Base-by-base conservation (phyloP, 2,329 filamentous ascomycete genomes). In the Penicillium sp. region DNA sequence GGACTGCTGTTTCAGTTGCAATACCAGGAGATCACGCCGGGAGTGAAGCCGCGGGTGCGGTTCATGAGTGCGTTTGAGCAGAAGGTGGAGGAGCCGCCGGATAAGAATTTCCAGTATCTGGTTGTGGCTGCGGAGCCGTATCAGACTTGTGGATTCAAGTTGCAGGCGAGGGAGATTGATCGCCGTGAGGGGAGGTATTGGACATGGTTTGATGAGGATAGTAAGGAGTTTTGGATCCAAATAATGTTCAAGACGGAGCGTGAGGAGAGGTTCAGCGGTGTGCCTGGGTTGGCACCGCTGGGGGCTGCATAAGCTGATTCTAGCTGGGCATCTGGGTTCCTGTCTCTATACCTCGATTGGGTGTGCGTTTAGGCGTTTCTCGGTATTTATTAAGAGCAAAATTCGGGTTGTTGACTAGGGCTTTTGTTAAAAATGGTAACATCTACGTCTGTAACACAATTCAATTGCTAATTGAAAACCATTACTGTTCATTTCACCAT, bases 11-110 rank as follows among this genome's bases (percentile, higher is more conserved):
- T 98, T 79, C 94, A 98, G 81, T 84, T 99, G 69, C 92, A 97
- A 78, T 98, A 95, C 76, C 93, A 95, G 6, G 93, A 98, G 80
- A 94, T 97, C 66, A 87, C 87, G 9, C 84, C 85, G 7, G 91
- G 89, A 60, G 86, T 91, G 5, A 82, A 86, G 67, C 95, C 95
- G 48, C 89, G 92, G 69, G 92, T 97, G 75, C 89, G 96, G 67
- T 96, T 99, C 78, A 98, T 98, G 93, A 96, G 92, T 76, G 94
- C 95, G 15, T 99, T 93, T 76, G 92, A 96, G 79, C 95, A 99
- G 85, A 93, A 91, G 78, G 84, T 97, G 57, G 95, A 99, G 79
- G 92, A 97, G 68, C 88, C 87, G 64, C 92, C 93, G 11, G 94
- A 99, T 78, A 93, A 95, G 81, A 90, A 89, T 70, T 98, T 90